Conservation (phyloP, 2,329 filamentous ascomycete species). For the Sporothrix phasma region DNA sequence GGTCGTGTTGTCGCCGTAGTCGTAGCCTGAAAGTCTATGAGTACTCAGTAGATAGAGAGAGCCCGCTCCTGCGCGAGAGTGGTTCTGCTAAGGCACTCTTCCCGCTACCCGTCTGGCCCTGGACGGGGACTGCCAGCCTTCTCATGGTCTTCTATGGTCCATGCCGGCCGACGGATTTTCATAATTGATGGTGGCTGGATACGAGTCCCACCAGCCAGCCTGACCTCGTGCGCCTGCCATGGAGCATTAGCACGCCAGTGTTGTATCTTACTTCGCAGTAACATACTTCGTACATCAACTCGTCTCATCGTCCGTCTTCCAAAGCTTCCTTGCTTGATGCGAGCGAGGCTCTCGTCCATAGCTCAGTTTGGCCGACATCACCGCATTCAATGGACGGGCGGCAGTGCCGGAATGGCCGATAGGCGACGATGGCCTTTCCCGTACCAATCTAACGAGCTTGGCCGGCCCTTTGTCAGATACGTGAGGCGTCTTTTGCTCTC, state of each 20-base stretch:
- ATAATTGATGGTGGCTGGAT: not conserved
- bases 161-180: no score
- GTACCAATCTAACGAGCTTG: not conserved
- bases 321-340: not conserved
- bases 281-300: not conserved
- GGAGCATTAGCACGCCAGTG: no score
- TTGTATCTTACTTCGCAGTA: no score
- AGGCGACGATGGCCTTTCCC: not conserved
- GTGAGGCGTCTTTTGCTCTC: not conserved
- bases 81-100: slow-evolving; percentile 8
- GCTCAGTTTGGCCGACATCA: not conserved
- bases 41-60: slow-evolving; percentile 1
- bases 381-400: not conserved
- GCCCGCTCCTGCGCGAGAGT: slow-evolving; percentile 2
- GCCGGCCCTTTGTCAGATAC: not conserved
- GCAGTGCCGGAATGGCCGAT: not conserved
- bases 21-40: no score
- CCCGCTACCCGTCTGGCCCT: not conserved
- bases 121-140: not conserved
- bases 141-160: not conserved
- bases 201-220: not conserved
- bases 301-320: not conserved
- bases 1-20: no score
- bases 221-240: no score
- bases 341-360: not conserved